Percentiles rank a stretch among this genome's conserved stretches.
Conservation (phyloP, 148 eudicot genomes). For the Arctostaphylos glauca region DNA sequence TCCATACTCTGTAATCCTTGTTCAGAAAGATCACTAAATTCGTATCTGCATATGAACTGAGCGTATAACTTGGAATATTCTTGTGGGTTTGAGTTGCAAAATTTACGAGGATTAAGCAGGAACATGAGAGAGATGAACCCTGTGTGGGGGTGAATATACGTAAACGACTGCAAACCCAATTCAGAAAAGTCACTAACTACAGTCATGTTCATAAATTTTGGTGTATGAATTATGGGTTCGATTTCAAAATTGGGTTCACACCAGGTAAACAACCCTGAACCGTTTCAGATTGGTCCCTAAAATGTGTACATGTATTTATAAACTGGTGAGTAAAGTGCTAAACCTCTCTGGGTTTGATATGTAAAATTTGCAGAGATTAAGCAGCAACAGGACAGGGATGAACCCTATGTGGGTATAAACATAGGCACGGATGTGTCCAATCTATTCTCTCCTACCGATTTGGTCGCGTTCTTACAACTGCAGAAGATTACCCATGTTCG, state of each 20-base stretch:
- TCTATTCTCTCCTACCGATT: conserved; percentile 49
- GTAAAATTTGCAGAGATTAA: conserved; percentile 41
- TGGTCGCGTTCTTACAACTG: conserved; percentile 56
- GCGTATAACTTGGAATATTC: background rate
- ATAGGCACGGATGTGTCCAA: conserved; percentile 76
- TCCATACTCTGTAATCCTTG: background rate
- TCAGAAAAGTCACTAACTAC: background rate
- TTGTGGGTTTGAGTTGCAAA: background rate
- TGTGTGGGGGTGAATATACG: background rate
- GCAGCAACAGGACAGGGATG: conserved; percentile 38
- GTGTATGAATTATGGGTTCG: background rate
- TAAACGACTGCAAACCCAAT: background rate
- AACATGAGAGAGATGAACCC: background rate
- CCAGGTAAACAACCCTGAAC: background rate
- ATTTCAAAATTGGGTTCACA: background rate
- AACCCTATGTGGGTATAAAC: conserved; percentile 78
- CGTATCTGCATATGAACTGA: background rate
- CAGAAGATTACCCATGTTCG: conserved; percentile 80
- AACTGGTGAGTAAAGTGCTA: background rate
- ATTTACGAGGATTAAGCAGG: background rate
- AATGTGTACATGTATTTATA: background rate
- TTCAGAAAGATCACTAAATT: background rate
- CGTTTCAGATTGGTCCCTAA: background rate
- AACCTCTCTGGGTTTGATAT: background rate
- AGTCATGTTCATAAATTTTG: background rate